Evolutionary conservation across 2,329 filamentous ascomycete genomes (phyloP), one percentile per base, ranked within the genome.

Genomic region (Xylariaceae sp.): DNA sequence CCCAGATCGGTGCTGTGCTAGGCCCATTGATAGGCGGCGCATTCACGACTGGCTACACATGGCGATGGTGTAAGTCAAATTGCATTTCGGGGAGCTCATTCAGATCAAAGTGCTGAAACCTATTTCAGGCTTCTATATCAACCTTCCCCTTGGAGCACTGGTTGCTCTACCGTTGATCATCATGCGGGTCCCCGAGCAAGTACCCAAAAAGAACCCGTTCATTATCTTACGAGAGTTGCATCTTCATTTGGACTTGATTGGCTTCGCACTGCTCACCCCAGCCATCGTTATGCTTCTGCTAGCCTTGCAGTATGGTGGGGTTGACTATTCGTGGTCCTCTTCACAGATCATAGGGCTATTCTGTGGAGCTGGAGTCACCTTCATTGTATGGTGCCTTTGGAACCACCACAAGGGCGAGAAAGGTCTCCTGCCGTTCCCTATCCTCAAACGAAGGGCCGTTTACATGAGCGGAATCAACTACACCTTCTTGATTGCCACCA

Each of bases 301-400:
- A 9, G 59, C 61, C 9, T 42, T 62, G 0, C 54, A 62, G 41
- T 62, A 48, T 43, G 61, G 61, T 9, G 61, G 59, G 3, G 48
- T 46, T 3, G 48, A 51, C 6, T 58, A 54, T 36, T 12, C 59
- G 1, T 64, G 61, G 61, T 49, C 45, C 3, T 51, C 47, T 4
- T 49, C 49, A 4, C 37, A 33, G 3, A 44, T 59, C 2, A 55
- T 59, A n/a, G 52, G 52, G 1, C 43, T 56, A 3, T 50, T 59
- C 32, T 26, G 41, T 17, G 49, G 50, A 1, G 18, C 45, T 13
- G 41, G 9, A 9, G 37, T 42, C 7, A 49, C 55, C 4, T 33
- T 53, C 8, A 26, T 48, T n/a, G 41, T 47, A 7, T 60, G 58
- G 43, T 24, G 42, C 3, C 9, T 51, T 26, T 53, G 52, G 40